Conservation (phyloP, 495 filamentous ascomycete genomes). For the Chaetomium cochliodes region DNA sequence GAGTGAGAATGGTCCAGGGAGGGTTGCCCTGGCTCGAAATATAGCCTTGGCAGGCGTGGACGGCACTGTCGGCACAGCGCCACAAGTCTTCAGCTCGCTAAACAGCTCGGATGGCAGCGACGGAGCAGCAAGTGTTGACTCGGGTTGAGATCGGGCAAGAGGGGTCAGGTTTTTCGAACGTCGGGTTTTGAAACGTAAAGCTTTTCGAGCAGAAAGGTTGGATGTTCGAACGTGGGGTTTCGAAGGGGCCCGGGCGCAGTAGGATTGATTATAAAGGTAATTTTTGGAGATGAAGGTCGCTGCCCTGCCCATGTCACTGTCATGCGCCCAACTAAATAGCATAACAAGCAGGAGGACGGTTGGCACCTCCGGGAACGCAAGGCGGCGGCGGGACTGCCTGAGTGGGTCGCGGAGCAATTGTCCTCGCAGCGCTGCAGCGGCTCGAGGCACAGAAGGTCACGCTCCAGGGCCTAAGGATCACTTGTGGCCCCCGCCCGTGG, state of each 20-base stretch:
- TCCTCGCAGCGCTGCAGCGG: not conserved
- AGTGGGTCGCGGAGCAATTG: too few species aligned
- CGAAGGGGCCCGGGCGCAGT: too few species aligned
- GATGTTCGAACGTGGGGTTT: too few species aligned
- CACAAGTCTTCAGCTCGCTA: not conserved
- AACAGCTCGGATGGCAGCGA: not conserved
- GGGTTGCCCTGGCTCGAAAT: constrained; percentile 30
- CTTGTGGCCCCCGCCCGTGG: not conserved
- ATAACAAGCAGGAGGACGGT: not conserved
- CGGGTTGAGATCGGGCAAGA: too few species aligned
- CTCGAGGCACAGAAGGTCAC: too few species aligned
- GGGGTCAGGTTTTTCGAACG: too few species aligned
- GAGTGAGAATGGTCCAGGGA: not conserved
- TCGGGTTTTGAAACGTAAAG: too few species aligned
- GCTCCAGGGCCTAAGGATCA: not conserved
- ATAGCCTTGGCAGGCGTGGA: constrained; percentile 26
- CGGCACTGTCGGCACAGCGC: constrained; percentile 8
- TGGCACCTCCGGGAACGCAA: not conserved
- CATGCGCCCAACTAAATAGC: not conserved
- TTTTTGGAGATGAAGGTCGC: too few species aligned
- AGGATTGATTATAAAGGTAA: too few species aligned
- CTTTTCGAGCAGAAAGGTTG: too few species aligned
- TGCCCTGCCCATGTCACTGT: too few species aligned
- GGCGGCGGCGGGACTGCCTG: not conserved
- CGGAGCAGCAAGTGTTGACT: too few species aligned